Conservation (phyloP, 495 filamentous ascomycete species). For the Neurospora terricola region DNA sequence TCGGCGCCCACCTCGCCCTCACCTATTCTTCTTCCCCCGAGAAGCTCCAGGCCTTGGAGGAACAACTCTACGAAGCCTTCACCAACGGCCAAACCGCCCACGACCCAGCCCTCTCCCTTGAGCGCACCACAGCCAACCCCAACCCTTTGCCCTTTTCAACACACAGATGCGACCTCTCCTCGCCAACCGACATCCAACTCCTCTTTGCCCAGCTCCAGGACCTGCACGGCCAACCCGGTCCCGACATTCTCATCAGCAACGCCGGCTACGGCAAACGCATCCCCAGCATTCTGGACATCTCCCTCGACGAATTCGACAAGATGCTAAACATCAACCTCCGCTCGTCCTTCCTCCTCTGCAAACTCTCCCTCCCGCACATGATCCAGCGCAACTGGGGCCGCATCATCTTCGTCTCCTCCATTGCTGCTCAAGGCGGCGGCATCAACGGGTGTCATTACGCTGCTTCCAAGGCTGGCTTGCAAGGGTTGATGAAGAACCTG, state of each 20-base stretch:
- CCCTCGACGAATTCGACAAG: constrained; percentile 54
- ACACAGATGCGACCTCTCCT: constrained; percentile 48
- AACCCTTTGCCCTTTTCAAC: constrained; percentile 26
- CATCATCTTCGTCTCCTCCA: constrained; percentile 58
- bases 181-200: constrained; percentile 37
- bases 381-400: constrained; percentile 52
- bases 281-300: constrained; percentile 26
- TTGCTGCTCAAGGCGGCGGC: constrained; percentile 55
- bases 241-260: constrained; percentile 53
- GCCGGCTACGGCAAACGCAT: constrained; percentile 27
- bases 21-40: constrained; percentile 47
- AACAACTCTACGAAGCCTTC: constrained; percentile 20
- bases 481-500: constrained; percentile 56
- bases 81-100: constrained; percentile 16
- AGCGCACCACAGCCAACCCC: neutral
- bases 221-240: constrained; percentile 39
- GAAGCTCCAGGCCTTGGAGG: constrained; percentile 34
- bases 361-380: constrained; percentile 58
- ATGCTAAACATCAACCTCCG: constrained; percentile 57
- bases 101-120: neutral
- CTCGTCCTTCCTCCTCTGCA: constrained; percentile 54
- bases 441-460: constrained; percentile 65
- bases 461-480: constrained; percentile 53
- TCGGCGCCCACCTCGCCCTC: constrained; percentile 48
- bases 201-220: constrained; percentile 44